A percentile compares a stretch with the other conserved stretches of the same genome.
These are phyloP conservation scores for Trichoderma asperellum DNA, from an alignment of 2,329 filamentous ascomycete genomes.

Conservation along the genomic window DNA sequence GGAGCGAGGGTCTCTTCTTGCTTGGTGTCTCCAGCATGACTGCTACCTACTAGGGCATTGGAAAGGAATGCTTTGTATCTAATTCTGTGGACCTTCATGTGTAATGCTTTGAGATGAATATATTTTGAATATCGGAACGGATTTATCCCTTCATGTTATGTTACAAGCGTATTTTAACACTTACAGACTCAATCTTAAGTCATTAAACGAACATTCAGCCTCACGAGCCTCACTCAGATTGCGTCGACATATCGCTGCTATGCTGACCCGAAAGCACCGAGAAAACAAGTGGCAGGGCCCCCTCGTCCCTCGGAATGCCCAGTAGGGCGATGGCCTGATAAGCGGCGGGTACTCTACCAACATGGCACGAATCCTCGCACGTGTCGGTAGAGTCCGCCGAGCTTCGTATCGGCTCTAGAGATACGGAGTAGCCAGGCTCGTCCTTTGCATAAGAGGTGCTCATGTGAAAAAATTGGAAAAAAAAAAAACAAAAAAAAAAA, in stretches of 20 bases:
- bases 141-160: background rate
- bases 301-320: background rate
- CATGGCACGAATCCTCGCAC: conserved; percentile 7
- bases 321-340: conserved; percentile 15
- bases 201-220: background rate
- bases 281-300: background rate
- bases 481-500: background rate
- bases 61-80: background rate
- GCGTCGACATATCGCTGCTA: background rate
- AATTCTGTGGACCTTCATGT: background rate
- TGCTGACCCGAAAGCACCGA: conserved; percentile 9
- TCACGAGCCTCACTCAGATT: background rate
- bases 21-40: conserved; percentile 12
- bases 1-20: background rate
- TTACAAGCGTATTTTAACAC: background rate
- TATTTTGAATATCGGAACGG: background rate
- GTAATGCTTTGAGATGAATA: background rate
- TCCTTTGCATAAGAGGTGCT: background rate
- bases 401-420: background rate
- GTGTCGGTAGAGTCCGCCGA: background rate
- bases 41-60: background rate
- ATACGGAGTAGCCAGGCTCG: background rate
- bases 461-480: background rate
- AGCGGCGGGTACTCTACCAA: conserved; percentile 1
- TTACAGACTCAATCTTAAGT: background rate